phyloP scores from a whole-genome alignment of 768 basidiomycete species.

The Pleurotus tuoliensis region DNA sequence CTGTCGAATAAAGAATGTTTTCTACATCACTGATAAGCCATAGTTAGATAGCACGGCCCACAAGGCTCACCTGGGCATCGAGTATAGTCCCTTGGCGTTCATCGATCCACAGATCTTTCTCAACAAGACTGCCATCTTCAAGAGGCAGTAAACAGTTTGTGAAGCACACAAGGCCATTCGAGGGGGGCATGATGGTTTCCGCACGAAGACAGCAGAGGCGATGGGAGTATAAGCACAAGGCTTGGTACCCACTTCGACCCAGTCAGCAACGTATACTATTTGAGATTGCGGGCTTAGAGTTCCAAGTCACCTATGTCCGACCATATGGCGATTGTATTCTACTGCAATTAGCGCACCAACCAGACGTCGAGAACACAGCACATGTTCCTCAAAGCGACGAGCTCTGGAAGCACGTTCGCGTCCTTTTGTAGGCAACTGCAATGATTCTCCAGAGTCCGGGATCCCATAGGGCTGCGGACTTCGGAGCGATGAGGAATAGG shows the following conservation, averaged over 20 bases:
- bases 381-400: neutral
- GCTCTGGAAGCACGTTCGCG: conserved; percentile 6
- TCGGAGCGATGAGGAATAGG: neutral
- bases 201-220: neutral
- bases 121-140: conserved; percentile 73
- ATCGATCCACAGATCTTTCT: conserved; percentile 82
- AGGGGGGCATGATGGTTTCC: conserved; percentile 32
- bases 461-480: neutral
- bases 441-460: neutral
- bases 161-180: conserved; percentile 77
- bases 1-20: conserved; percentile 60
- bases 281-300: conserved; percentile 3
- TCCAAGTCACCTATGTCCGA: conserved; percentile 1
- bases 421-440: neutral
- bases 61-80: conserved; percentile 57
- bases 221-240: neutral
- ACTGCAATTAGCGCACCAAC: conserved; percentile 7
- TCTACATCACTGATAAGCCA: conserved; percentile 32
- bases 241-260: neutral
- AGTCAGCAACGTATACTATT: neutral
- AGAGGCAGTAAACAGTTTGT: conserved; percentile 80
- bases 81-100: conserved; percentile 68
- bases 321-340: conserved; percentile 4
- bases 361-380: conserved; percentile 1
- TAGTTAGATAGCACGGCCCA: neutral